Percentiles rank a stretch among this genome's conserved stretches.
Evolutionary conservation across 352 stramenopile genomes (phyloP).

Genomic region (Phytopythium kandeliae): DNA sequence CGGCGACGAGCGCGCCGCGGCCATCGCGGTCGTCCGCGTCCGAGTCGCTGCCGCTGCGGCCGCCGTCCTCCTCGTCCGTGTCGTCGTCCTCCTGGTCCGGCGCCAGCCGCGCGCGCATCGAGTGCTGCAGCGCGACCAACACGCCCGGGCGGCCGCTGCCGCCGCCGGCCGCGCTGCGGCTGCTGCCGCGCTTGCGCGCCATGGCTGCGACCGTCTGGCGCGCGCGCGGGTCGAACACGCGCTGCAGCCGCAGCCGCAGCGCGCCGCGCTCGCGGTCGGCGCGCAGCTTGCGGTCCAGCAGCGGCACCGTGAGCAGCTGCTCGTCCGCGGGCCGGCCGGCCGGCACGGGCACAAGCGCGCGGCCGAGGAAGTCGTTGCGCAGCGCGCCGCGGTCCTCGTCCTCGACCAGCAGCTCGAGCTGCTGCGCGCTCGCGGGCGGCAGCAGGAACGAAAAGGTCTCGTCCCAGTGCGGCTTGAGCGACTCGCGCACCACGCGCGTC

Average conservation of each 20-base stretch:
- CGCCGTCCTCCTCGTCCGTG: slow-evolving; percentile 34
- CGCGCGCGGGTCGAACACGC: slow-evolving; percentile 42
- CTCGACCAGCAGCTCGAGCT: slow-evolving; percentile 54
- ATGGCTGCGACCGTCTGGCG: slow-evolving; percentile 18
- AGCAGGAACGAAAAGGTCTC: slow-evolving; percentile 59
- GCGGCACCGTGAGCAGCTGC: slow-evolving; percentile 31
- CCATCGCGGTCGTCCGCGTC: slow-evolving; percentile 27
- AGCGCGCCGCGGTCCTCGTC: slow-evolving; percentile 56
- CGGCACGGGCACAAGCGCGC: slow-evolving; percentile 27
- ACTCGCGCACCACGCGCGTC: slow-evolving; percentile 61
- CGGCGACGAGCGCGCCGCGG: not conserved
- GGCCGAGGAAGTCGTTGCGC: slow-evolving; percentile 62
- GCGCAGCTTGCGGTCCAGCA: slow-evolving; percentile 50
- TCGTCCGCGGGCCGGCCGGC: slow-evolving; percentile 22
- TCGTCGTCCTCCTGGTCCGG: slow-evolving; percentile 20
- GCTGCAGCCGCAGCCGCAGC: slow-evolving; percentile 46
- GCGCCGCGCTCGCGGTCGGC: slow-evolving; percentile 52
- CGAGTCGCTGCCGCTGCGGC: slow-evolving; percentile 46
- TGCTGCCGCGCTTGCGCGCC: slow-evolving; percentile 12
- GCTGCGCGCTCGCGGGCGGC: slow-evolving; percentile 1
- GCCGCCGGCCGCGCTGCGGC: slow-evolving; percentile 22
- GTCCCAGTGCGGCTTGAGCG: slow-evolving; percentile 74
- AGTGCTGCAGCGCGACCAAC: slow-evolving; percentile 26
- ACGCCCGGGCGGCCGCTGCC: not conserved
- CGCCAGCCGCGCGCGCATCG: slow-evolving; percentile 27